Base-by-base conservation (phyloP, 805 yeast species). In the Metschnikowia cerradonensis region DNA sequence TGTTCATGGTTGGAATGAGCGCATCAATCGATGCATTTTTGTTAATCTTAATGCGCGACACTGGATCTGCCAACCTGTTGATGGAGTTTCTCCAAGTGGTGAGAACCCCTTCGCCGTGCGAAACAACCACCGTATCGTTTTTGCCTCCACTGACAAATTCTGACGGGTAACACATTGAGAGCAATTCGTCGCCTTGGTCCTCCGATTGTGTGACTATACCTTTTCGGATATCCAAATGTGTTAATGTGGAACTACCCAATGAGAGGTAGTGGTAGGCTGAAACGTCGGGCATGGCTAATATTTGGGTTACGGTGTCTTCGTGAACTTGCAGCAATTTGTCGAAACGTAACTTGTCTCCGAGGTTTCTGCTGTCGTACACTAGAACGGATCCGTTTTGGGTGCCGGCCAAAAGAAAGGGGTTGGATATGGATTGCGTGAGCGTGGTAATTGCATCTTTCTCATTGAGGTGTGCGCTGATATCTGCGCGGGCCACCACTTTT, bases 151-250 rank as follows among this genome's bases (percentile, higher is more conserved):
- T 66, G 11, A 66, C 57, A 1, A 79, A 79, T 54, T 85, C 88
- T 1, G 71, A 59, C 1, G 84, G 78, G 70, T 84, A 82, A 36
- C 88, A 72, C 60, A 89, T 85, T 50, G 90, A 77, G 40, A 92
- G 68, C n/a, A 92, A 69, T 63, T 92, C 99, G 62, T 92, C 98
- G 58, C 87, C 96, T 69, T 92, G 99, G 63, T 90, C 91, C 55
- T 91, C 98, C 35, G 91, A 83, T 37, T 78, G 77, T 3, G 79
- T 68, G 1, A 85, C 66, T 2, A 83, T 76, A 4, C 87, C 88
- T 58, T 86, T 88, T 44, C 97, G 72, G 3, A 86, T 75, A 65
- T 92, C 97, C 60, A 91, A 76, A 52, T 84, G 85, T 0, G 90
- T 78, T 40, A 92, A 70, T 0, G 91, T 86, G 3, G 96, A 88